Evolutionary conservation across 2,329 filamentous ascomycete species (phyloP), one percentile per base, ranked within the genome.

Genomic region (Pseudogymnoascus sp.): DNA sequence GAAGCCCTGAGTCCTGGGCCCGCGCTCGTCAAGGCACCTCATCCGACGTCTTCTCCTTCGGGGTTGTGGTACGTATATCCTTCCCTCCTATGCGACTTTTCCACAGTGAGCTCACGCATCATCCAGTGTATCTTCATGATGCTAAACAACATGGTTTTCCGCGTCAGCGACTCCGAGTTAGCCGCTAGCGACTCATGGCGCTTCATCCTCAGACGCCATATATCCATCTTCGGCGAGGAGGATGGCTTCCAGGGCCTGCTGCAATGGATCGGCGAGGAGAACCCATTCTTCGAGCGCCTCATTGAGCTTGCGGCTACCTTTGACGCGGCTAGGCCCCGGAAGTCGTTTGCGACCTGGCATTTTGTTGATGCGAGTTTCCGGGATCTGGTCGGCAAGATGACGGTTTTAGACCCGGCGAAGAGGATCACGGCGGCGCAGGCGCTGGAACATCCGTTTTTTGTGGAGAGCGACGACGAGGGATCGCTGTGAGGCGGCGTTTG

Each of bases 221-320:
- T 80, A 13, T 82, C 78, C 2, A 79, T 77, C 67, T 81, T 81
- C 68, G 75, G 74, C 42, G 75, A 81, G 65, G 70, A 72, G 70
- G 69, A 78, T 3, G 73, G 75, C 40, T 72, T 79, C 40, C 71
- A 74, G 37, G 75, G 71, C 19, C 72, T 81, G 62, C 67, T 81
- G 35, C 70, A 74, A 60, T 75, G 77, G 68, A 73, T 80, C 44
- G 76, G 75, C 29, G 69, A 75, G 21, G 69, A 75, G 21, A 77
- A 75, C 65, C 76, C 75, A 17, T 79, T 74, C 74, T 69, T 70
- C 31, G 63, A 74, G 35, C 70, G 76, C 35, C 74, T 79, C 46
- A 70, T 73, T 59, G 71, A 75, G 40, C 72, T 77, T 59, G 68
- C 71, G 31, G 73, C 74, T 38, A 74, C 75, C 2, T 81, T 80